phyloP scores from a whole-genome alignment of 2,329 filamentous ascomycete species.

The Pseudogymnoascus sp. region DNA sequence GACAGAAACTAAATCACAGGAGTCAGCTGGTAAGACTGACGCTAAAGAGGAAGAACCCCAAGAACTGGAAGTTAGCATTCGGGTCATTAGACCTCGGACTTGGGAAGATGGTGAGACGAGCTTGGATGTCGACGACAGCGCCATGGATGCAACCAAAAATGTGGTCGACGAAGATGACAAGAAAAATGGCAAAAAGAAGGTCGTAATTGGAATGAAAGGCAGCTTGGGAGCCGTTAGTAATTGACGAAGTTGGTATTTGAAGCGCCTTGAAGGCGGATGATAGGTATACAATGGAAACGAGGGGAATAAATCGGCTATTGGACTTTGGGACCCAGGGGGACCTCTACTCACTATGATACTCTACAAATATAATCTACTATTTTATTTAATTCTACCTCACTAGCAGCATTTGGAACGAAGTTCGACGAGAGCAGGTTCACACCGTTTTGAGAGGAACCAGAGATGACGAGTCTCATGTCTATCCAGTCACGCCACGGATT shows the following conservation, averaged over 20 bases:
- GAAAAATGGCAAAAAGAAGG: neutral
- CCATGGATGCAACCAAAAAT: constrained; percentile 36
- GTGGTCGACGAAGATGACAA: neutral
- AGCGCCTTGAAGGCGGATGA: neutral
- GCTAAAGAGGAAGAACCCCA: constrained; percentile 22
- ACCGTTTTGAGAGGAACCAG: neutral
- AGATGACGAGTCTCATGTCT: neutral
- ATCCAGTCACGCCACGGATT: neutral
- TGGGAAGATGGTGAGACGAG: constrained; percentile 21
- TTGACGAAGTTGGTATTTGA: neutral
- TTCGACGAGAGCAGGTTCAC: neutral
- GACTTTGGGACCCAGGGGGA: neutral
- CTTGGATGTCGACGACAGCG: constrained; percentile 38
- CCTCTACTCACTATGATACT: neutral
- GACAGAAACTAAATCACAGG: neutral
- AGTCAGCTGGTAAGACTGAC: constrained; percentile 3
- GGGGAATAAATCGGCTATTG: neutral
- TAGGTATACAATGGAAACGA: neutral
- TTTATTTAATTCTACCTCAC: neutral
- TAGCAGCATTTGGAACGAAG: neutral
- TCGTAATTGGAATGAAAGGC: neutral
- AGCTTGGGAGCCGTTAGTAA: neutral
- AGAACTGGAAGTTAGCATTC: constrained; percentile 19
- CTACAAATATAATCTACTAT: neutral
- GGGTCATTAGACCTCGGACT: constrained; percentile 18